phyloP scores from a whole-genome alignment of 345 rosid species.

The Mallotus nudiflorus region DNA sequence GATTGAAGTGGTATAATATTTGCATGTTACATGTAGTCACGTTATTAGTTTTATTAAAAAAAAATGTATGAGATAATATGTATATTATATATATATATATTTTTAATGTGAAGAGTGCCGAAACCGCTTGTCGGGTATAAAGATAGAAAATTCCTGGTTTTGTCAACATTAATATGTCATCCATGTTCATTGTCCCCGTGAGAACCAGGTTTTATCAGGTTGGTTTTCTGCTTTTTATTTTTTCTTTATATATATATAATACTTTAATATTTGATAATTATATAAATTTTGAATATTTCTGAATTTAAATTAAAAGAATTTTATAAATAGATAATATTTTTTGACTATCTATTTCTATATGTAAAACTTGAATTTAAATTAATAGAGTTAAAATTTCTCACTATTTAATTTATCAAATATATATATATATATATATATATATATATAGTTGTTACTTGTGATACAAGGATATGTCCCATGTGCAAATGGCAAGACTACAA shows the following conservation, averaged over 20 bases:
- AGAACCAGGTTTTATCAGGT: slow-evolving; percentile 33
- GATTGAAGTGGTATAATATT: background rate
- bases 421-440: background rate
- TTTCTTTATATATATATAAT: too few species aligned
- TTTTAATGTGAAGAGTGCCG: slow-evolving; percentile 28
- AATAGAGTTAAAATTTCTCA: too few species aligned
- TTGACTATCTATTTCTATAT: too few species aligned
- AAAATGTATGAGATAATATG: too few species aligned
- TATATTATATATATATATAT: background rate
- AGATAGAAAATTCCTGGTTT: slow-evolving; percentile 13
- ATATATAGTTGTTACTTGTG: background rate
- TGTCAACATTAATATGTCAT: slow-evolving; percentile 22
- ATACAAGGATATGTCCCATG: background rate
- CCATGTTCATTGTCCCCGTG: slow-evolving; percentile 47
- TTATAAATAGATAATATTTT: too few species aligned
- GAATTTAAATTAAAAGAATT: too few species aligned
- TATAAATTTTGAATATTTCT: too few species aligned
- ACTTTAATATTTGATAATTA: too few species aligned
- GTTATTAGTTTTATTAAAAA: background rate
- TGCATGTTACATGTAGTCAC: background rate
- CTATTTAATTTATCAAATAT: too few species aligned
- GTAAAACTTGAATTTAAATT: too few species aligned
- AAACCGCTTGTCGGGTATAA: slow-evolving; percentile 30
- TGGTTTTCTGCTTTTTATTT: slow-evolving; percentile 1
- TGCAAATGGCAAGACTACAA: background rate